These are phyloP conservation scores for Aethionema arabicum DNA, from an alignment of 345 rosid genomes.

Conservation along the genomic window DNA sequence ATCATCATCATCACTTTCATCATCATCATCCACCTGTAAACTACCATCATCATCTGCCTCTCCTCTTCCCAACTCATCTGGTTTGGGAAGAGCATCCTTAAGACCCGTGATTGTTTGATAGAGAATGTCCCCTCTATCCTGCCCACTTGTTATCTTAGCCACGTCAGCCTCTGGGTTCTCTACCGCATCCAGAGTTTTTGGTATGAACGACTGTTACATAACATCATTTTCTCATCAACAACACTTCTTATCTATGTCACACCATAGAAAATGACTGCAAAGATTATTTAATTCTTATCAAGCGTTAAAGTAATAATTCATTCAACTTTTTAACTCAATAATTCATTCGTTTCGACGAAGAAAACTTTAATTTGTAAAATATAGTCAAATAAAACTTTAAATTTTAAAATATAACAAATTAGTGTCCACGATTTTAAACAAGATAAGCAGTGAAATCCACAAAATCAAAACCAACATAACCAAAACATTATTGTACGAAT, in stretches of 20 bases:
- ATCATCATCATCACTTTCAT: slow-evolving; percentile 35
- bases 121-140: slow-evolving; percentile 71
- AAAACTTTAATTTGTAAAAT: no score
- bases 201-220: slow-evolving; percentile 65
- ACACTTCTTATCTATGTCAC: no score
- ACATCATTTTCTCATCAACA: slow-evolving; percentile 4
- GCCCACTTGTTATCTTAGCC: slow-evolving; percentile 65
- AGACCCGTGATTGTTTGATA: slow-evolving; percentile 86
- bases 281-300: no score
- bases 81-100: slow-evolving; percentile 59
- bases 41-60: slow-evolving; percentile 27
- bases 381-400: no score
- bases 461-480: no score
- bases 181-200: slow-evolving; percentile 77
- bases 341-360: no score
- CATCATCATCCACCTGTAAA: slow-evolving; percentile 39
- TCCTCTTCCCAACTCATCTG: slow-evolving; percentile 30
- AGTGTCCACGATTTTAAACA: no score
- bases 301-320: no score
- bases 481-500: background rate
- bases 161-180: slow-evolving; percentile 79
- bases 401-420: no score
- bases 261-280: no score
- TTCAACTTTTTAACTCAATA: no score
- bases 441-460: no score